These are phyloP conservation scores for Gossypium turneri DNA, from an alignment of 345 rosid species.

Conservation along the genomic window DNA sequence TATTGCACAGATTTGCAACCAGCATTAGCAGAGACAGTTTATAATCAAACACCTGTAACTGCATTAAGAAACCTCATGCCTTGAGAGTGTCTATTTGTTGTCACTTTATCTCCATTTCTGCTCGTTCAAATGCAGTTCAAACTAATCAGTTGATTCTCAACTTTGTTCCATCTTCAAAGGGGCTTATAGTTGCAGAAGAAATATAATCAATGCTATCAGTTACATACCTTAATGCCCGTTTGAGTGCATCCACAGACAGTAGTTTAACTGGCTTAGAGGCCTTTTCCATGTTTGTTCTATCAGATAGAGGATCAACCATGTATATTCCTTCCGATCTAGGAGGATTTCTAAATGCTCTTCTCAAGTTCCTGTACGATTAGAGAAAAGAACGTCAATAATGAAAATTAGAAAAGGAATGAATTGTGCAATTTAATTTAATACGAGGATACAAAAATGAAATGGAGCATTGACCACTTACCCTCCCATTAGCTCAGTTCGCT, in stretches of 20 bases:
- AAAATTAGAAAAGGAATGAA: background rate
- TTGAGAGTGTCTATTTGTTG: conserved; percentile 75
- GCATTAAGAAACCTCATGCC: conserved; percentile 86
- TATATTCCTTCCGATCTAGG: conserved; percentile 57
- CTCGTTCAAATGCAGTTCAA: conserved; percentile 20
- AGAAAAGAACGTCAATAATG: conserved; percentile 2
- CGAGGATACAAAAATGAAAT: conserved; percentile 4
- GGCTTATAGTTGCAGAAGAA: conserved; percentile 11
- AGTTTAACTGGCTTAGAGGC: conserved; percentile 50
- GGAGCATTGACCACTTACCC: conserved; percentile 55
- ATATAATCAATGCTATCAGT: background rate
- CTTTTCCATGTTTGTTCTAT: conserved; percentile 40
- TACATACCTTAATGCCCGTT: conserved; percentile 66
- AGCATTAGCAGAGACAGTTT: background rate
- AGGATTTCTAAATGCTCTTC: conserved; percentile 52
- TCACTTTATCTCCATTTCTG: conserved; percentile 87
- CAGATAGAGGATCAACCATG: conserved; percentile 53
- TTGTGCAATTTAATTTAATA: background rate
- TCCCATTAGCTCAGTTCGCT: conserved; percentile 74
- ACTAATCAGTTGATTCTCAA: background rate
- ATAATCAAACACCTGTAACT: conserved; percentile 51
- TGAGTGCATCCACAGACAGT: conserved; percentile 76
- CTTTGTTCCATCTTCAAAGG: background rate
- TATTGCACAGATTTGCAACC: background rate
- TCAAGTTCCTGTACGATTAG: conserved; percentile 51